These are phyloP conservation scores for Gyrodon lividus DNA, from an alignment of 768 basidiomycete genomes.

Conservation along the genomic window DNA sequence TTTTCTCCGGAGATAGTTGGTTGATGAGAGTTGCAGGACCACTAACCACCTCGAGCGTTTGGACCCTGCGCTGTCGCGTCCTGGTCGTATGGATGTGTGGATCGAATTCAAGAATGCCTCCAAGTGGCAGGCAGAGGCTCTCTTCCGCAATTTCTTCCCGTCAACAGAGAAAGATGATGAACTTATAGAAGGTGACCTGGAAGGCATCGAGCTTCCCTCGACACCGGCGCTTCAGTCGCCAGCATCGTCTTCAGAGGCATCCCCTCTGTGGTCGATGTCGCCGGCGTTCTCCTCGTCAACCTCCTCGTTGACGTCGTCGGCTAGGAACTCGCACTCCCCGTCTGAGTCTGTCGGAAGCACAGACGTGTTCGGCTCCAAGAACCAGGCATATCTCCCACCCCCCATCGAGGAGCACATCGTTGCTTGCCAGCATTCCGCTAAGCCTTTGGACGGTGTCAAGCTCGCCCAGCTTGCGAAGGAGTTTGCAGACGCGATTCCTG, in stretches of 20 bases:
- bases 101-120: slow-evolving; percentile 87
- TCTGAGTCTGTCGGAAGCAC: slow-evolving; percentile 14
- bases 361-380: slow-evolving; percentile 49
- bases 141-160: slow-evolving; percentile 92
- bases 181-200: slow-evolving; percentile 41
- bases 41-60: slow-evolving; percentile 91
- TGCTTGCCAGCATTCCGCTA: slow-evolving; percentile 59
- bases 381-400: slow-evolving; percentile 63
- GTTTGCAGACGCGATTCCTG: slow-evolving; percentile 81
- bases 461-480: slow-evolving; percentile 68
- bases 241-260: slow-evolving; percentile 39
- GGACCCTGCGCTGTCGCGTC: slow-evolving; percentile 88
- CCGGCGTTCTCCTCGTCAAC: slow-evolving; percentile 45
- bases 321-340: slow-evolving; percentile 27
- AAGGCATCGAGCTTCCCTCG: slow-evolving; percentile 43
- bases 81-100: slow-evolving; percentile 92
- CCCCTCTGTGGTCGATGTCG: slow-evolving; percentile 45
- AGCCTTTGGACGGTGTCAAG: slow-evolving; percentile 62
- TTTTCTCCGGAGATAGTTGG: not conserved
- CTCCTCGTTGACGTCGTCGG: slow-evolving; percentile 36
- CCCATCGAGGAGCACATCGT: slow-evolving; percentile 59
- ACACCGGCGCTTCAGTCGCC: slow-evolving; percentile 44
- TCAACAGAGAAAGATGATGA: slow-evolving; percentile 55
- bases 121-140: slow-evolving; percentile 79
- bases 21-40: slow-evolving; percentile 46